A percentile compares a stretch with the other conserved stretches of the same genome.
These are phyloP conservation scores for Geranomyces michiganensis DNA, from an alignment of 192 early-diverging fungal species.

Conservation along the genomic window DNA sequence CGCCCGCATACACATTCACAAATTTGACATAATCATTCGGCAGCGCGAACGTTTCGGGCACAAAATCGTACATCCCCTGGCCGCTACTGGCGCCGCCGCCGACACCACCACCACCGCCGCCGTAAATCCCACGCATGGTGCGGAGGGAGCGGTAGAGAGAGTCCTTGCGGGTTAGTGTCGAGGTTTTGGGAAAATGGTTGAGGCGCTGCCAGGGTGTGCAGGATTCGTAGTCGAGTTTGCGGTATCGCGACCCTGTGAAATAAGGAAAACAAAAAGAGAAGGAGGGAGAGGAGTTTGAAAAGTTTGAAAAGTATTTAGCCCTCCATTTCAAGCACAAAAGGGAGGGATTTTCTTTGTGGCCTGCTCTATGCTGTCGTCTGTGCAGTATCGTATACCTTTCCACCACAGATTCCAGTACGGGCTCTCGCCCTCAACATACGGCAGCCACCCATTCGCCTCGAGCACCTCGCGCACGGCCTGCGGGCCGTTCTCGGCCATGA, in stretches of 20 bases:
- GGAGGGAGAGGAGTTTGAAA: too few species aligned
- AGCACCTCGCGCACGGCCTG: slow-evolving; percentile 34
- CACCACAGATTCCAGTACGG: slow-evolving; percentile 52
- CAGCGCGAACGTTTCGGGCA: slow-evolving; percentile 48
- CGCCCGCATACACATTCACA: slow-evolving; percentile 42
- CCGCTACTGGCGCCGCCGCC: too few species aligned
- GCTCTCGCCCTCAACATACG: slow-evolving; percentile 35
- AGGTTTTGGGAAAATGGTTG: slow-evolving; percentile 57
- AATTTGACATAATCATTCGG: slow-evolving; percentile 53
- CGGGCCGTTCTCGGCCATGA: slow-evolving; percentile 41
- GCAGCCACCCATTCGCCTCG: slow-evolving; percentile 38
- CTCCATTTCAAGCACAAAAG: too few species aligned
- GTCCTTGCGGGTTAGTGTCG: slow-evolving; percentile 47
- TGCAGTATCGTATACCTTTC: slow-evolving; percentile 36
- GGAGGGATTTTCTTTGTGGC: too few species aligned
- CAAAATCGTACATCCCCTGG: slow-evolving; percentile 38
- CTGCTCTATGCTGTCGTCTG: too few species aligned
- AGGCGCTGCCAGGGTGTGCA: slow-evolving; percentile 44
- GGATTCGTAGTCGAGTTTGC: slow-evolving; percentile 38
- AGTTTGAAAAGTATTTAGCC: too few species aligned
- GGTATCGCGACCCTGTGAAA: slow-evolving; percentile 39
- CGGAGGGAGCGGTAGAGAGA: slow-evolving; percentile 42
- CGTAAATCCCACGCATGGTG: slow-evolving; percentile 53
- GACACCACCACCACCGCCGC: too few species aligned
- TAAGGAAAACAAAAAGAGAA: neutral